Evolutionary conservation across 2,329 filamentous ascomycete species (phyloP).

Genomic region (Chaetomium olivaceum): DNA sequence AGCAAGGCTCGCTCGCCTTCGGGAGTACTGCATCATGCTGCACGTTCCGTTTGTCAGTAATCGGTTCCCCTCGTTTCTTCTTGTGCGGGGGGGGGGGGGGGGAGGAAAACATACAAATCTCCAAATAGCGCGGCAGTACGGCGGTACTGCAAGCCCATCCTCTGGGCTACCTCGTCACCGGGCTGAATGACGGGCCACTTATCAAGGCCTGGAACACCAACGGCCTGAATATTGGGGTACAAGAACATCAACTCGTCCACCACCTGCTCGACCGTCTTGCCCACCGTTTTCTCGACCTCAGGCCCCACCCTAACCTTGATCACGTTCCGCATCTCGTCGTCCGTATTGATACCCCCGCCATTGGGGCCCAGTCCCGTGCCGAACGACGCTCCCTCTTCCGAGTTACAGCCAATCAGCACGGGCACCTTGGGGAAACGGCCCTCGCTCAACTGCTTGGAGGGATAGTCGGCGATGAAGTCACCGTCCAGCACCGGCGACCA

Average conservation of each 20-base stretch:
- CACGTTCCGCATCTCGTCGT: conserved; percentile 1
- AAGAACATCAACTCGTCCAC: conserved; percentile 5
- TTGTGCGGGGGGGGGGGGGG: background rate
- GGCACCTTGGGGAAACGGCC: conserved; percentile 42
- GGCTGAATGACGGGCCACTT: conserved; percentile 14
- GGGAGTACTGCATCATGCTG: conserved; percentile 5
- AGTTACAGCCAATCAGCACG: conserved; percentile 41
- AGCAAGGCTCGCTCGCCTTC: conserved; percentile 7
- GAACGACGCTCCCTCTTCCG: conserved; percentile 35
- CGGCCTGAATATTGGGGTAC: conserved; percentile 13
- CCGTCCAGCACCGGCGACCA: conserved; percentile 38
- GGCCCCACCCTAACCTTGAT: background rate
- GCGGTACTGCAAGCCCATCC: conserved; percentile 8
- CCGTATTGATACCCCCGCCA: conserved; percentile 5
- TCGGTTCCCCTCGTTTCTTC: background rate
- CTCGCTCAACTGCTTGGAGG: conserved; percentile 35
- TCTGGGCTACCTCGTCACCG: background rate
- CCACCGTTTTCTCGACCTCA: conserved; percentile 1
- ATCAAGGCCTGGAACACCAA: conserved; percentile 5
- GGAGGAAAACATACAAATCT: background rate
- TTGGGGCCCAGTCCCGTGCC: background rate
- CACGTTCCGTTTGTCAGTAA: background rate
- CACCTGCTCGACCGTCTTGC: background rate
- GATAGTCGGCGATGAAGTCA: conserved; percentile 40
- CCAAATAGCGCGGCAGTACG: conserved; percentile 9